Conservation (phyloP, 331 rosid genomes). For the Pyrus hybrid region DNA sequence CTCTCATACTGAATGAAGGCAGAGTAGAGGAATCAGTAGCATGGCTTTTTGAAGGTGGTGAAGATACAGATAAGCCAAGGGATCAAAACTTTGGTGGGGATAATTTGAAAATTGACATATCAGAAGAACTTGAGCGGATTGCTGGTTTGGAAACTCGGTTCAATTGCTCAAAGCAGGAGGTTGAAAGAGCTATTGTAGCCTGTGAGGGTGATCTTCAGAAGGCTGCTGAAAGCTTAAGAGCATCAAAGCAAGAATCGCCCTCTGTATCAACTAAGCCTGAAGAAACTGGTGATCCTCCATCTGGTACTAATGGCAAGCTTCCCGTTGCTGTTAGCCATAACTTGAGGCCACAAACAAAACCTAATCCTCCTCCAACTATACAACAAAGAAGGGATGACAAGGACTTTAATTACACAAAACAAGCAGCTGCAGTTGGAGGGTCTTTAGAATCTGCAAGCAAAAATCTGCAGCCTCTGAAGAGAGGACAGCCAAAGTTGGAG, state of each 20-base stretch:
- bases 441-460: constrained; percentile 50
- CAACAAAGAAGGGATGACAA: constrained; percentile 66
- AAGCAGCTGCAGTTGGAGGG: constrained; percentile 35
- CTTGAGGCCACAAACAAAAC: constrained; percentile 47
- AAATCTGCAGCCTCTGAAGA: constrained; percentile 61
- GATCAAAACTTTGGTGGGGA: constrained; percentile 43
- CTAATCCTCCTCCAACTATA: constrained; percentile 27
- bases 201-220: constrained; percentile 90
- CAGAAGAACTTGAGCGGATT: constrained; percentile 76
- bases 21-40: constrained; percentile 82
- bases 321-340: constrained; percentile 41
- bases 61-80: constrained; percentile 44
- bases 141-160: constrained; percentile 61
- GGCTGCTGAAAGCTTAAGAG: constrained; percentile 70
- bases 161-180: constrained; percentile 82
- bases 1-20: constrained; percentile 81
- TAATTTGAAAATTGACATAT: constrained; percentile 86
- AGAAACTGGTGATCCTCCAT: constrained; percentile 72
- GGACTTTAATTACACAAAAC: constrained; percentile 80
- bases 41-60: constrained; percentile 74
- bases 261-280: constrained; percentile 60
- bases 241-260: constrained; percentile 48
- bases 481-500: constrained; percentile 62
- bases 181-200: constrained; percentile 80
- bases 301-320: constrained; percentile 49